Evolutionary conservation across 2,329 filamentous ascomycete species (phyloP).

Genomic region (Conoideocrella luteorostrata): DNA sequence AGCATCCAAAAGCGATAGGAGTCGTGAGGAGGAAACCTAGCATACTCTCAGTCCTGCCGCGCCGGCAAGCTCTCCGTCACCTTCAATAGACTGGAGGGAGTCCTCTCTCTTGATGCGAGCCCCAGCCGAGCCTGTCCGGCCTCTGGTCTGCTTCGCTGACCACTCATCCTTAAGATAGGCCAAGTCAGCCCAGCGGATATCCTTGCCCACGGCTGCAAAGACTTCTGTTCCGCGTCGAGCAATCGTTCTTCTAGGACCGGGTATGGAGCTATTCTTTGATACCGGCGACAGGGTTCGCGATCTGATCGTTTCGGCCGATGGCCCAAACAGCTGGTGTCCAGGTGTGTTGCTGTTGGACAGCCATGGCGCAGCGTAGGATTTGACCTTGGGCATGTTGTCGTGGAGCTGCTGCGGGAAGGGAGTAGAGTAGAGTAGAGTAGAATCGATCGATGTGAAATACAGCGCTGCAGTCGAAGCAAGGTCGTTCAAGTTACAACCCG

Average conservation of each 20-base stretch:
- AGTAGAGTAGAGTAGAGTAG: no score
- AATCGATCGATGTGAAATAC: no score
- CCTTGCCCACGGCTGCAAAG: constrained; percentile 80
- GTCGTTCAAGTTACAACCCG: no score
- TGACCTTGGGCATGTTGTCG: constrained; percentile 73
- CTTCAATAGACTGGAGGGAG: constrained; percentile 31
- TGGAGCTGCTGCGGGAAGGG: not conserved
- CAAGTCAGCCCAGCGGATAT: constrained; percentile 88
- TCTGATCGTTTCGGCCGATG: constrained; percentile 31
- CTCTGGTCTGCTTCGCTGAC: constrained; percentile 23
- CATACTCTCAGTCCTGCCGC: constrained; percentile 28
- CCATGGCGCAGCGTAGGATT: constrained; percentile 82
- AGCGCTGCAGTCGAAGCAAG: no score
- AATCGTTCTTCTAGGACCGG: constrained; percentile 59
- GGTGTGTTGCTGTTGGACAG: constrained; percentile 65
- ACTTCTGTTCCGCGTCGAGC: constrained; percentile 79
- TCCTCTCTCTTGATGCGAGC: constrained; percentile 43
- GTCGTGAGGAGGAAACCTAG: constrained; percentile 3
- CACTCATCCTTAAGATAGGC: constrained; percentile 64
- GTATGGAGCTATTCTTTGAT: constrained; percentile 35
- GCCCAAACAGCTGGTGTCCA: constrained; percentile 71
- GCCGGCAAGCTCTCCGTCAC: constrained; percentile 20
- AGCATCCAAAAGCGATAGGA: not conserved
- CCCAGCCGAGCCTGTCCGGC: constrained; percentile 22
- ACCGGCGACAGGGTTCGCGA: constrained; percentile 32